Conservation (phyloP, 1,284 basidiomycete species). For the Trichosporon ovoides region DNA sequence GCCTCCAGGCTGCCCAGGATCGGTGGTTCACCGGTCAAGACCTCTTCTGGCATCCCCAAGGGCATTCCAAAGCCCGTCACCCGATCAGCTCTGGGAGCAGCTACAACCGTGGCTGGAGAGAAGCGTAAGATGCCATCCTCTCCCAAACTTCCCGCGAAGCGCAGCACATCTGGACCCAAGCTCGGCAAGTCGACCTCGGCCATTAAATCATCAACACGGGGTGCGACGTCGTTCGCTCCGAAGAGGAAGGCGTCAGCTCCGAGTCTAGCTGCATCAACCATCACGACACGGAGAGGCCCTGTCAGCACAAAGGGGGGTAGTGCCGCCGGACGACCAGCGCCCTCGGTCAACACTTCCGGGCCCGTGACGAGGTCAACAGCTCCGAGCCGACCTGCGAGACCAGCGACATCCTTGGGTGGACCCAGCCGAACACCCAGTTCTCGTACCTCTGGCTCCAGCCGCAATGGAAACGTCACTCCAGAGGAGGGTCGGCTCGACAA, state of each 20-base stretch:
- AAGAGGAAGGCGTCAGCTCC: slow-evolving; percentile 1
- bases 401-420: not conserved
- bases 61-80: slow-evolving; percentile 3
- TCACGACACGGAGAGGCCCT: slow-evolving; percentile 20
- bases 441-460: not conserved
- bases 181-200: not conserved
- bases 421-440: not conserved
- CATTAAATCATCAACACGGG: not conserved
- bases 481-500: slow-evolving; percentile 33
- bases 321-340: slow-evolving; percentile 1
- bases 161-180: slow-evolving; percentile 22
- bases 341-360: not conserved
- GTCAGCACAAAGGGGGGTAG: not conserved
- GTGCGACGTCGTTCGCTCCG: not conserved
- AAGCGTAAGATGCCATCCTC: slow-evolving; percentile 39
- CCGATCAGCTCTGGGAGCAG: not conserved
- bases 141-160: slow-evolving; percentile 27
- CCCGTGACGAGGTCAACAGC: not conserved
- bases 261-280: slow-evolving; percentile 6
- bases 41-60: slow-evolving; percentile 11
- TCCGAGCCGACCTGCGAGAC: not conserved
- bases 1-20: slow-evolving; percentile 32
- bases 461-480: not conserved
- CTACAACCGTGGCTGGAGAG: not conserved
- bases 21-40: slow-evolving; percentile 23